phyloP scores from a whole-genome alignment of 2,329 filamentous ascomycete genomes.

The Tolypocladium capitatum region DNA sequence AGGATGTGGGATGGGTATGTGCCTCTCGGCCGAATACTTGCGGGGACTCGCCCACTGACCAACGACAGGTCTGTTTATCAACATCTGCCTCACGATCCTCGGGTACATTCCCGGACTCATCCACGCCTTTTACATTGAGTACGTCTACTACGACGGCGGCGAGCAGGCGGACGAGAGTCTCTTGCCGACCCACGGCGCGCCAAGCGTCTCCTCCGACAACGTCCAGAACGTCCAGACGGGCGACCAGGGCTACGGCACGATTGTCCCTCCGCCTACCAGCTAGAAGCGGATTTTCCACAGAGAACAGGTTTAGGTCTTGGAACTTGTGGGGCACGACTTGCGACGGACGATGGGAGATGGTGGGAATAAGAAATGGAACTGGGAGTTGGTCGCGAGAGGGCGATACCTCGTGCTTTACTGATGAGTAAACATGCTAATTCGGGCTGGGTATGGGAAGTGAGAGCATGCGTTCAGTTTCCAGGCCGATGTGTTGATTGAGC shows the following conservation, averaged over 20 bases:
- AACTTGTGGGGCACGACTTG: background rate
- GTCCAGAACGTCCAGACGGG: conserved; percentile 66
- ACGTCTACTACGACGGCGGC: conserved; percentile 66
- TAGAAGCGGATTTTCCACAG: background rate
- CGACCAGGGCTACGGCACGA: conserved; percentile 50
- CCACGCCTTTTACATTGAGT: conserved; percentile 71
- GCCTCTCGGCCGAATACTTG: background rate
- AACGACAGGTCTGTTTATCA: conserved; percentile 46
- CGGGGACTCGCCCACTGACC: conserved; percentile 4
- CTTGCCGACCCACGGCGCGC: conserved; percentile 39
- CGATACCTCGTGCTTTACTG: background rate
- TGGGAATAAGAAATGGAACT: background rate
- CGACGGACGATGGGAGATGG: background rate
- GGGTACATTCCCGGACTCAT: conserved; percentile 69
- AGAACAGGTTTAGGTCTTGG: background rate
- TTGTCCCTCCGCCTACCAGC: conserved; percentile 18
- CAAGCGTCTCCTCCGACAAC: conserved; percentile 58
- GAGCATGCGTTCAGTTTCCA: background rate
- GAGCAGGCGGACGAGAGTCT: conserved; percentile 48
- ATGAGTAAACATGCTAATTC: background rate
- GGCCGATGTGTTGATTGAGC: too few relatives aligned
- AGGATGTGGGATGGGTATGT: conserved; percentile 45
- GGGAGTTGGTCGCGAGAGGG: background rate
- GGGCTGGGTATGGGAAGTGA: background rate
- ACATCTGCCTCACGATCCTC: conserved; percentile 52